Percentiles rank a stretch among this genome's conserved stretches.
Conservation (phyloP, 148 eudicot species). For the Camellia japonica region DNA sequence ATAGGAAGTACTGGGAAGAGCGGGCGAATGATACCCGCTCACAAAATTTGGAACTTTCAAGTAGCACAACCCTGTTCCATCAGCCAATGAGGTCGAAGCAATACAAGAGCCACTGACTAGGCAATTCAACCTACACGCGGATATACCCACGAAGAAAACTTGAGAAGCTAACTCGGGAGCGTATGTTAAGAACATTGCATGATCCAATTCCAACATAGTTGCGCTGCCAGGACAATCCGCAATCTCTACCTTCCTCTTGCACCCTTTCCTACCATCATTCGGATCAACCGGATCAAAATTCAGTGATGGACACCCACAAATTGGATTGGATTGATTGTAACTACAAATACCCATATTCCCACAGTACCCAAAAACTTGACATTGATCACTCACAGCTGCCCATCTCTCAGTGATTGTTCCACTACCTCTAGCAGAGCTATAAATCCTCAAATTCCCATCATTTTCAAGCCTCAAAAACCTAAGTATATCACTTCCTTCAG, state of each 20-base stretch:
- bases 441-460: constrained; percentile 87
- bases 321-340: constrained; percentile 67
- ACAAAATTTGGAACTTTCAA: constrained; percentile 43
- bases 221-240: constrained; percentile 46
- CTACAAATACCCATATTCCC: constrained; percentile 89
- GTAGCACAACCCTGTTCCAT: constrained; percentile 77
- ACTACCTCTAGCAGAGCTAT: constrained; percentile 44
- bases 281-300: constrained; percentile 63
- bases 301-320: constrained; percentile 77
- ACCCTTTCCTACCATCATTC: constrained; percentile 57
- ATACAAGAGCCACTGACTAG: constrained; percentile 51
- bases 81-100: constrained; percentile 64
- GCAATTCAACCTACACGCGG: constrained; percentile 62
- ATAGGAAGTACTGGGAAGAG: constrained; percentile 85
- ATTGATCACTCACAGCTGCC: constrained; percentile 79
- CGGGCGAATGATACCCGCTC: constrained; percentile 70
- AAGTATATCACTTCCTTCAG: constrained; percentile 38
- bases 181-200: constrained; percentile 61
- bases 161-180: constrained; percentile 49
- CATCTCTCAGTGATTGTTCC: constrained; percentile 36
- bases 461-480: constrained; percentile 60
- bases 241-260: constrained; percentile 62
- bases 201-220: constrained; percentile 54
- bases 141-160: constrained; percentile 35
- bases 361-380: constrained; percentile 83